phyloP scores from a whole-genome alignment of 805 yeast genomes.

The Kodamaea jinghongensis region DNA sequence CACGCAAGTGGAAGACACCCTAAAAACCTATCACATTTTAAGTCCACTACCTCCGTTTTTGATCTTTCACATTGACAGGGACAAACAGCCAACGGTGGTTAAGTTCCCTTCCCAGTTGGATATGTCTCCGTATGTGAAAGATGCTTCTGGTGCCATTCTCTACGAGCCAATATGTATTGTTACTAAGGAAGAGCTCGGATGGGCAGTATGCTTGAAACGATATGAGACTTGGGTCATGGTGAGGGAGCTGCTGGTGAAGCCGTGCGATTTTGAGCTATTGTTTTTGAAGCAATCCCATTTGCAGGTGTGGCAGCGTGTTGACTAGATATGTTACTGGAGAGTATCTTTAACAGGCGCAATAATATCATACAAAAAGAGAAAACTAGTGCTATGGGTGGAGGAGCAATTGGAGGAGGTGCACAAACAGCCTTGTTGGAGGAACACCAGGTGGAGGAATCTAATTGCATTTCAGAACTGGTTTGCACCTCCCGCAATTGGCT shows the following conservation, averaged over 20 bases:
- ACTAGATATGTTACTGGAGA: too few relatives aligned
- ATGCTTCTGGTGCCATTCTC: constrained; percentile 15
- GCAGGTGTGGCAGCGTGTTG: constrained; percentile 58
- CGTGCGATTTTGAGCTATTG: constrained; percentile 54
- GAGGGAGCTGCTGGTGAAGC: constrained; percentile 46
- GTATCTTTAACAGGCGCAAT: too few relatives aligned
- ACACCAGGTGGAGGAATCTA: too few relatives aligned
- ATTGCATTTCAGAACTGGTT: too few relatives aligned
- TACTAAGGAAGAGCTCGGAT: constrained; percentile 26
- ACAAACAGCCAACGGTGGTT: constrained; percentile 52
- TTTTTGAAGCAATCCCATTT: constrained; percentile 61
- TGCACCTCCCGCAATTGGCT: too few relatives aligned
- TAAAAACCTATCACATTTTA: constrained; percentile 37
- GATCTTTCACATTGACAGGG: constrained; percentile 56
- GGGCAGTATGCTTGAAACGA: constrained; percentile 42
- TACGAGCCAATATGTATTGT: constrained; percentile 36
- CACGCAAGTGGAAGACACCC: constrained; percentile 31
- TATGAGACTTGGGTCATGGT: constrained; percentile 57
- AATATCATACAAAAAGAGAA: too few relatives aligned
- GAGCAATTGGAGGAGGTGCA: too few relatives aligned
- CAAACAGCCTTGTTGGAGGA: too few relatives aligned
- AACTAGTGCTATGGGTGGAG: too few relatives aligned
- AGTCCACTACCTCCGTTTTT: constrained; percentile 51
- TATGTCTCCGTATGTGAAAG: constrained; percentile 30
- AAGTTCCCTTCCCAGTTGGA: constrained; percentile 49